Conservation (phyloP, 371 early-diverging fungal genomes). For the Apophysomyces sp. region DNA sequence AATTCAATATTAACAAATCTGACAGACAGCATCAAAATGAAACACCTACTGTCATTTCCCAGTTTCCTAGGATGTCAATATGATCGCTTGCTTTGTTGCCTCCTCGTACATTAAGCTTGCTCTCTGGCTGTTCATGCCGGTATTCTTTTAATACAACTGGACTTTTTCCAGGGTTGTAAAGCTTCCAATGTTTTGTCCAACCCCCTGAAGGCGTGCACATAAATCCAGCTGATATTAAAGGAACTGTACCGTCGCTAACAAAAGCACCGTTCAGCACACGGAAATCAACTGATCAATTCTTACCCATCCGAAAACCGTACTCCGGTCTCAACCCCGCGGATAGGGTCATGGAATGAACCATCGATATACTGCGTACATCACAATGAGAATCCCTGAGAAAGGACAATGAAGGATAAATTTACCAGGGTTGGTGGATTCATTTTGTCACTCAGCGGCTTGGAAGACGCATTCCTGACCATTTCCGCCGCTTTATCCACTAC, state of each 20-base stretch:
- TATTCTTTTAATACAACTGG: slow-evolving; percentile 82
- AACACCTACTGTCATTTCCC: slow-evolving; percentile 46
- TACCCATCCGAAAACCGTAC: slow-evolving; percentile 56
- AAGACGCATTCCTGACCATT: background rate
- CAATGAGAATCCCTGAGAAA: background rate
- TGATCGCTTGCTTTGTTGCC: slow-evolving; percentile 87
- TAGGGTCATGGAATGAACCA: slow-evolving; percentile 34
- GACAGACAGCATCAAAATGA: background rate
- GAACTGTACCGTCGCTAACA: slow-evolving; percentile 91
- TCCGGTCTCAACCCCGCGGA: slow-evolving; percentile 51
- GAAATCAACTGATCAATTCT: background rate
- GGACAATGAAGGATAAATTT: background rate
- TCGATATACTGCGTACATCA: slow-evolving; percentile 37
- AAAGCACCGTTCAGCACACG: background rate
- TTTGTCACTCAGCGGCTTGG: background rate
- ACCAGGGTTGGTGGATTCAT: background rate
- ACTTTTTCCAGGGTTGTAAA: slow-evolving; percentile 83
- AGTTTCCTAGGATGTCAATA: slow-evolving; percentile 78
- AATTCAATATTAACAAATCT: background rate
- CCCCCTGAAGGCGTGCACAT: slow-evolving; percentile 84
- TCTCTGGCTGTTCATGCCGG: slow-evolving; percentile 57
- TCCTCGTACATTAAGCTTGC: slow-evolving; percentile 73
- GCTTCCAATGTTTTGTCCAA: slow-evolving; percentile 75
- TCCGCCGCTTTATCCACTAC: background rate
- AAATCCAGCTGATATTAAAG: slow-evolving; percentile 85